A percentile compares a stretch with the other conserved stretches of the same genome.
These are phyloP conservation scores for Fagus crenata DNA, from an alignment of 306 rosid species.

Conservation along the genomic window DNA sequence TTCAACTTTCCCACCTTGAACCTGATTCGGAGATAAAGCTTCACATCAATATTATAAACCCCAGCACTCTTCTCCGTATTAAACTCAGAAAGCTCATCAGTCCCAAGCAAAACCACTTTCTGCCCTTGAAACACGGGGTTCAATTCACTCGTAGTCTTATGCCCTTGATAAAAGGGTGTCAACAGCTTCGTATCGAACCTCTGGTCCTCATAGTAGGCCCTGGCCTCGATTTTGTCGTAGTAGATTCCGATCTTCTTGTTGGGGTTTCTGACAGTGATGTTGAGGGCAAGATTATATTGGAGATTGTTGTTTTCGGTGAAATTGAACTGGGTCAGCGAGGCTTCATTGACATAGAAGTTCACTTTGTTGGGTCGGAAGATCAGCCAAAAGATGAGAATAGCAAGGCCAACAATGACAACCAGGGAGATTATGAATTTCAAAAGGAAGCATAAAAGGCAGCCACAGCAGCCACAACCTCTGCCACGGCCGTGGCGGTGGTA, in stretches of 20 bases:
- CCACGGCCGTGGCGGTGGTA: slow-evolving; percentile 42
- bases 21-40: neutral
- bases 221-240: slow-evolving; percentile 39
- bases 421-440: too few relatives aligned
- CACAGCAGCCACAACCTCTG: slow-evolving; percentile 31
- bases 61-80: neutral
- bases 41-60: neutral
- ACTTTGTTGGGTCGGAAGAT: too few relatives aligned
- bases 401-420: too few relatives aligned
- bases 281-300: slow-evolving; percentile 36
- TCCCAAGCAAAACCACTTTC: neutral
- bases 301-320: neutral
- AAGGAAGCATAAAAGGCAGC: slow-evolving; percentile 29
- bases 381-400: too few relatives aligned
- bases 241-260: slow-evolving; percentile 40
- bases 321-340: too few relatives aligned
- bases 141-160: neutral
- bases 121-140: neutral
- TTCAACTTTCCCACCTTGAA: neutral
- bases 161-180: slow-evolving; percentile 16
- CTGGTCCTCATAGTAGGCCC: slow-evolving; percentile 30
- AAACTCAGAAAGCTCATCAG: neutral
- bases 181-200: slow-evolving; percentile 24
- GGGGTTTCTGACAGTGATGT: slow-evolving; percentile 49
- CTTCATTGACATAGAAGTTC: too few relatives aligned